Base-by-base conservation (phyloP, 306 rosid genomes). In the Inga laurina region DNA sequence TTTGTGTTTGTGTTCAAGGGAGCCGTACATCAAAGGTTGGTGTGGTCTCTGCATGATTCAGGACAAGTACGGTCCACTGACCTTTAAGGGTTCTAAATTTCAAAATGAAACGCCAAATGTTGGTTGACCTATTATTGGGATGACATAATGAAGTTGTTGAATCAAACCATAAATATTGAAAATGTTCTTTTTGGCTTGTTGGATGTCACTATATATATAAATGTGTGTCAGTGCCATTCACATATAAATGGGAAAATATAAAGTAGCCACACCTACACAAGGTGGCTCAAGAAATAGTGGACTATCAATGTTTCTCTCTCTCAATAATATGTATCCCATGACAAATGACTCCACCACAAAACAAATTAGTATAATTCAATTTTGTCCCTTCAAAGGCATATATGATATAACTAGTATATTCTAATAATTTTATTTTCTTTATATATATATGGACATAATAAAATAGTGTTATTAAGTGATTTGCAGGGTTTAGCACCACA, bases 51-150 rank as follows among this genome's bases (percentile, higher is more conserved):
- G 2, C 57, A 66, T 81, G 71, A 79, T 77, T 80, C 81, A 88
- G 15, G 68, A 24, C 83, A 68, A 80, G 71, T n/a, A 37, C 32
- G 74, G 76, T 67, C 85, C 82, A 85, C 88, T 77, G 18, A 52
- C 69, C 18, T 51, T 75, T 14, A 32, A 34, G 54, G 66, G 45
- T 67, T 11, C 4, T 22, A 22, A 27, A 78, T 66, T 85, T 82
- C 24, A 68, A 57, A 35, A 35, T 35, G 21, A 65, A 45, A 59
- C 27, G 56, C 35, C 48, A 64, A 74, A 65, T 61, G 66, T 56
- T 62, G 75, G 18, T 85, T 82, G 85, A 88, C 87, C 32, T 21
- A 8, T 10, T 39, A 39, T 45, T 30, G n/a, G 56, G 34, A 51
- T 57, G 62, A 41, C 83, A 39, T 70, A 71, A 80, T 19, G 43